Base-by-base conservation (phyloP, 1,284 basidiomycete species). In the Golubevia sp. region DNA sequence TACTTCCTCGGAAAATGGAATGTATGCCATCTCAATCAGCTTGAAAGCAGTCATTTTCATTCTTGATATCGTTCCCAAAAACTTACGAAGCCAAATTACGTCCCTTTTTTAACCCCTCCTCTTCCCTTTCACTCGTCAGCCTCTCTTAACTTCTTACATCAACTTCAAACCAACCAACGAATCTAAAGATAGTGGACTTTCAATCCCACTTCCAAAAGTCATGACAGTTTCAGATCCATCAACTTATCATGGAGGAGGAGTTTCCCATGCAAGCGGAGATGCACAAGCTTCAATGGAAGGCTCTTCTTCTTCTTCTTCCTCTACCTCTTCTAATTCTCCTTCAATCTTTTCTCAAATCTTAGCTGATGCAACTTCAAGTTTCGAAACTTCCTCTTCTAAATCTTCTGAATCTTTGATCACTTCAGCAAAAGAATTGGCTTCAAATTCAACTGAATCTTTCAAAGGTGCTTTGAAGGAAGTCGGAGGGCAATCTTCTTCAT, bases 101-200 rank as follows among this genome's bases (percentile, higher is more conserved):
- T n/a, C n/a, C n/a, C n/a, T n/a, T n/a, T n/a, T n/a, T n/a, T n/a
- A n/a, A n/a, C n/a, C n/a, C n/a, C 34, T 8, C 20, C 11, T 2
- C 13, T 7, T 23, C 24, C 53, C 18, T 18, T 4, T 56, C 30
- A 52, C 59, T 4, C 3, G 24, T 7, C 26, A 55, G 58, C 70
- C 73, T 49, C 56, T 74, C 44, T 67, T 74, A 50, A 73, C 73
- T 4, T 72, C 73, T 6, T 74, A 74, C 70, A 70, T 70, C 48
- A 69, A 67, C 26, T 70, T 55, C 18, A 2, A 50, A 20, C 23
- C 24, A 20, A n/a, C 27, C 7, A 18, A 68, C 20, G 63, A 62
- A 8, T 26, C 44, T 24, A 55, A 59, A 23, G 30, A 51, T 30
- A 60, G 61, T 44, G 54, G 57, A 15, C 65, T 68, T 50, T 63